Conservation (phyloP, 2,329 filamentous ascomycete genomes). For the Mycosphaerelloides madeirae region DNA sequence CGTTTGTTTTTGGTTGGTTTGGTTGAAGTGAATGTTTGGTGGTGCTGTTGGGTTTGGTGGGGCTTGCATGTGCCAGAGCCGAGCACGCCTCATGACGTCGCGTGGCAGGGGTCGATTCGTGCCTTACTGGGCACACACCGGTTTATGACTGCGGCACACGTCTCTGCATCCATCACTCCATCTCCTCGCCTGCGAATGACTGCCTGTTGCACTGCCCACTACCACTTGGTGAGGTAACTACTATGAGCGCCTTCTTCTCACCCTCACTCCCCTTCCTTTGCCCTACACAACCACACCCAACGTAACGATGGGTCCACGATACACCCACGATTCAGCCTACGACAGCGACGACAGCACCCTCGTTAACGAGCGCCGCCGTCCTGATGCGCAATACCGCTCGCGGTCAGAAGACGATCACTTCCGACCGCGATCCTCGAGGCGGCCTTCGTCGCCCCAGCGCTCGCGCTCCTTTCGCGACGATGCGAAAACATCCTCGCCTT, state of each 20-base stretch:
- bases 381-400: slow-evolving; percentile 1
- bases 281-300: no score
- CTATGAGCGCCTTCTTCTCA: no score
- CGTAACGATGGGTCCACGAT: neutral
- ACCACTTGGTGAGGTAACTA: no score
- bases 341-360: slow-evolving; percentile 11
- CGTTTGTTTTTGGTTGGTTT: neutral
- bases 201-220: no score
- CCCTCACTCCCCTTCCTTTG: no score
- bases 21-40: neutral
- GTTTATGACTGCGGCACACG: no score
- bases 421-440: slow-evolving; percentile 1
- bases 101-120: no score
- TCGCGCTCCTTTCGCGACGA: slow-evolving; percentile 1
- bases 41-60: neutral
- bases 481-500: slow-evolving; percentile 1
- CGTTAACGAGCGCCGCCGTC: slow-evolving; percentile 1
- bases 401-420: slow-evolving; percentile 1
- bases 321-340: slow-evolving; percentile 5
- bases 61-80: no score
- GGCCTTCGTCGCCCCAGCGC: neutral
- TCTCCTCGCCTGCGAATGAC: no score
- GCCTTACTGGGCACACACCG: no score
- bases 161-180: no score
- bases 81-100: no score